Evolutionary conservation across 352 stramenopile genomes (phyloP), one percentile per base, ranked within the genome.

Genomic region (Phytopythium aichiense): DNA sequence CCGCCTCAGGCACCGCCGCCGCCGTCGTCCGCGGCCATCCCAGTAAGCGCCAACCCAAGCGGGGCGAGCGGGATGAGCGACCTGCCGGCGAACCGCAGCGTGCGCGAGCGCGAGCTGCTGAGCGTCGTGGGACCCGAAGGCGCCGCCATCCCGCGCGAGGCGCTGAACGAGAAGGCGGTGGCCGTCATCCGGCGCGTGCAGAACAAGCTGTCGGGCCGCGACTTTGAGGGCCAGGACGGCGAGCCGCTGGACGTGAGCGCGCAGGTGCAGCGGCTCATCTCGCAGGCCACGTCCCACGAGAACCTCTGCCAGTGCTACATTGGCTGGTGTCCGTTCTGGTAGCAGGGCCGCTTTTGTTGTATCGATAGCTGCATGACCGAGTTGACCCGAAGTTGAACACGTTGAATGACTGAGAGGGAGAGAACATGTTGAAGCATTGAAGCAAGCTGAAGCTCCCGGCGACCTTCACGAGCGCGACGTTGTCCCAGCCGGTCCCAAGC

Each of bases 251-350:
- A 90, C 51, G 86, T 95, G 53, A 79, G 76, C 40, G 84, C 82
- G 28, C 86, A 95, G 60, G 86, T 99, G 25, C 94, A 99, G 74
- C 85, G 95, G 11, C 87, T 99, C 66, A 99, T 99, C 72, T 82
- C 96, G 43, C 96, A 99, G 65, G 97, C 98, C 18, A 99, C 97
- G 7, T 99, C 95, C 9, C 96, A 98, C 60, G 97, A 99, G 68
- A 99, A 99, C 73, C 79, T 99, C 33, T 99, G 95, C 63, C 97
- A 99, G 69, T 92, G 97, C 57, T 99, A 99, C 69, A 98, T 99
- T 66, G 98, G 98, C 35, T 99, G 97, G 97, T 99, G 86, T 73
- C 86, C 86, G n/a, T 95, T 95, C 58, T 95, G 86, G 86, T 94
- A 77, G 68, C 7, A n/a, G 28, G 28, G 28, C 28, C 2, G 28